These are phyloP conservation scores for Strombidium stylifer DNA, from an alignment of 73 alveolate species.

Conservation along the genomic window DNA sequence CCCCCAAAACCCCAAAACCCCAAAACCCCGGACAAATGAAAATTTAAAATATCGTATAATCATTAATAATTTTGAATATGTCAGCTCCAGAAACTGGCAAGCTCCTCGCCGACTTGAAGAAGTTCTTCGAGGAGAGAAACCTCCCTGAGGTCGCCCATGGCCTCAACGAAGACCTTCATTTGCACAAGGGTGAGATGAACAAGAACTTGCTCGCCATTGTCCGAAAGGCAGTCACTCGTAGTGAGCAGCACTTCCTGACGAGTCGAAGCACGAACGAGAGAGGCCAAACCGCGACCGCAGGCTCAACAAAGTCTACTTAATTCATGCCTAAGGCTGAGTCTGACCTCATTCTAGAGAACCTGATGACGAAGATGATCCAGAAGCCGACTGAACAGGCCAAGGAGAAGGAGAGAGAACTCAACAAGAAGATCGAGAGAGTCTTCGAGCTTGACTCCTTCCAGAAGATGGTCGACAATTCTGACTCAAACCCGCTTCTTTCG, in stretches of 20 bases:
- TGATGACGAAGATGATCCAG: conserved; percentile 77
- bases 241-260: background rate
- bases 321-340: conserved; percentile 64
- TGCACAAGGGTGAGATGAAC: background rate
- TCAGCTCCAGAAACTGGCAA: background rate
- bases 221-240: background rate
- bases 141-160: conserved; percentile 14
- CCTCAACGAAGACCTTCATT: conserved; percentile 10
- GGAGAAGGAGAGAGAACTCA: conserved; percentile 64
- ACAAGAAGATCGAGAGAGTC: conserved; percentile 68
- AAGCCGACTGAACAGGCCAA: conserved; percentile 73
- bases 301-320: conserved; percentile 4
- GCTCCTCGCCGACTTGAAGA: conserved; percentile 14
- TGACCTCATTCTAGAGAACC: conserved; percentile 85
- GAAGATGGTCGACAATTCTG: conserved; percentile 88
- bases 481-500: conserved; percentile 52
- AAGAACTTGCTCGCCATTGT: background rate
- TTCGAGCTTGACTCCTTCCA: conserved; percentile 79
- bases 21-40: background rate
- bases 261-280: background rate
- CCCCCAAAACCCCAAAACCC: conserved; percentile 12
- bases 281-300: background rate
- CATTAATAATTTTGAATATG: background rate
- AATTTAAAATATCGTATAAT: conserved; percentile 1
- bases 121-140: conserved; percentile 14